phyloP scores from a whole-genome alignment of 495 filamentous ascomycete genomes.

The Aspergillus olivimuriae region DNA sequence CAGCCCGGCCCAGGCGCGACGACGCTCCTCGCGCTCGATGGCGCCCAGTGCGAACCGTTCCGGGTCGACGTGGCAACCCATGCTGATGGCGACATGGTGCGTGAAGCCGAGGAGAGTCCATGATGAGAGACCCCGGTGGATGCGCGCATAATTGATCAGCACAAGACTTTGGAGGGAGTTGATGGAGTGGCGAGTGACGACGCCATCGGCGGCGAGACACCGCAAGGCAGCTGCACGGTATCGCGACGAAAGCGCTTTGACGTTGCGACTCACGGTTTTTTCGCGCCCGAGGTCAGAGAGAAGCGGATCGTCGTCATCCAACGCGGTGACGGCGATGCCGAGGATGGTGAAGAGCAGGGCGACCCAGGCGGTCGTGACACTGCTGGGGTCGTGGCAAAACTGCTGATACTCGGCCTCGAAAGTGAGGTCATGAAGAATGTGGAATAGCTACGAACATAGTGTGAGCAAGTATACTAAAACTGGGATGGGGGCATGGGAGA shows the following conservation, averaged over 20 bases:
- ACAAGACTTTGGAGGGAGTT: conserved; percentile 42
- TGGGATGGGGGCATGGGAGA: background rate
- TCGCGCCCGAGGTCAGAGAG: conserved; percentile 38
- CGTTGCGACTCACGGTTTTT: conserved; percentile 34
- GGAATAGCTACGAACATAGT: conserved; percentile 27
- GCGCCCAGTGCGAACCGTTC: conserved; percentile 32
- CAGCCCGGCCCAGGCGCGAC: conserved; percentile 41
- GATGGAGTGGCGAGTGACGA: conserved; percentile 39
- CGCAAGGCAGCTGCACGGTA: conserved; percentile 41
- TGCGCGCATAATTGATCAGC: conserved; percentile 37
- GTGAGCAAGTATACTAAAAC: background rate
- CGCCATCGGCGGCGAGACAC: conserved; percentile 38
- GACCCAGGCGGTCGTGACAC: conserved; percentile 36
- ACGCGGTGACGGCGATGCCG: conserved; percentile 36
- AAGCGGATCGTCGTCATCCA: conserved; percentile 38
- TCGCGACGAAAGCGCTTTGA: conserved; percentile 32
- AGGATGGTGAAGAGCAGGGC: conserved; percentile 41
- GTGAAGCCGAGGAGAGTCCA: conserved; percentile 41
- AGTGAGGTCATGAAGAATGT: conserved; percentile 43
- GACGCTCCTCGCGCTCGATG: conserved; percentile 41
- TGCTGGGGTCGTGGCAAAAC: conserved; percentile 37
- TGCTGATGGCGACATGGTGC: conserved; percentile 40
- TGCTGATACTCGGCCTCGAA: conserved; percentile 43
- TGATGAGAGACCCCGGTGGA: conserved; percentile 33
- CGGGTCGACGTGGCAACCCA: conserved; percentile 45